Evolutionary conservation across 2,329 filamentous ascomycete species (phyloP).

Genomic region (Metarhizium brunneum): DNA sequence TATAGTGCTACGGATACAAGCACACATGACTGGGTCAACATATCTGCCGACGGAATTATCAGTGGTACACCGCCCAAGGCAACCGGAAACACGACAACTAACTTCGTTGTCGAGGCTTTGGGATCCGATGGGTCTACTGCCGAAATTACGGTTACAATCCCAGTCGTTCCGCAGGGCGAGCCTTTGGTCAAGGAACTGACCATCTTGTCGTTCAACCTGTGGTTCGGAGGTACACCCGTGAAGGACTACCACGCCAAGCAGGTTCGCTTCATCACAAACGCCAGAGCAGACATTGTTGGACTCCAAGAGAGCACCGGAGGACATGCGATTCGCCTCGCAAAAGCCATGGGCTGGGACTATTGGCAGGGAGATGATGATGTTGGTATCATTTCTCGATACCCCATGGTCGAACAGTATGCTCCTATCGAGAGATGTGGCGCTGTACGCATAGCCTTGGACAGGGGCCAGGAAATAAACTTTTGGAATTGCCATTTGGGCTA

Average conservation of each 20-base stretch:
- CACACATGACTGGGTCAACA: conserved; percentile 19
- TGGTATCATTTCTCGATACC: conserved; percentile 27
- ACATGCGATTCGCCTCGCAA: conserved; percentile 21
- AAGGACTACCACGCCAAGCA: conserved; percentile 29
- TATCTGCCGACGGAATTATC: conserved; percentile 23
- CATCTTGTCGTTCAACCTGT: conserved; percentile 30
- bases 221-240: conserved; percentile 27
- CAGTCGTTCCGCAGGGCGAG: conserved; percentile 15
- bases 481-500: conserved; percentile 27
- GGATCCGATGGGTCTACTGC: conserved; percentile 16
- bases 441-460: conserved; percentile 25
- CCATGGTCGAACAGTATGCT: conserved; percentile 19
- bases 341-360: conserved; percentile 27
- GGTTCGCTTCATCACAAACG: conserved; percentile 22
- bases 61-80: conserved; percentile 22
- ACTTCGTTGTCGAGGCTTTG: conserved; percentile 19
- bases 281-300: conserved; percentile 24
- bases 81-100: conserved; percentile 11
- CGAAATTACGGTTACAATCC: conserved; percentile 21
- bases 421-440: conserved; percentile 19
- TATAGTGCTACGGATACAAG: conserved; percentile 7
- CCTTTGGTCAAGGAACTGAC: conserved; percentile 23
- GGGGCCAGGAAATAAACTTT: conserved; percentile 20
- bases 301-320: conserved; percentile 26
- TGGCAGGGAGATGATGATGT: conserved; percentile 22